These are phyloP conservation scores for Taxillus chinensis DNA, from an alignment of 164 flowering plant species.

Conservation along the genomic window DNA sequence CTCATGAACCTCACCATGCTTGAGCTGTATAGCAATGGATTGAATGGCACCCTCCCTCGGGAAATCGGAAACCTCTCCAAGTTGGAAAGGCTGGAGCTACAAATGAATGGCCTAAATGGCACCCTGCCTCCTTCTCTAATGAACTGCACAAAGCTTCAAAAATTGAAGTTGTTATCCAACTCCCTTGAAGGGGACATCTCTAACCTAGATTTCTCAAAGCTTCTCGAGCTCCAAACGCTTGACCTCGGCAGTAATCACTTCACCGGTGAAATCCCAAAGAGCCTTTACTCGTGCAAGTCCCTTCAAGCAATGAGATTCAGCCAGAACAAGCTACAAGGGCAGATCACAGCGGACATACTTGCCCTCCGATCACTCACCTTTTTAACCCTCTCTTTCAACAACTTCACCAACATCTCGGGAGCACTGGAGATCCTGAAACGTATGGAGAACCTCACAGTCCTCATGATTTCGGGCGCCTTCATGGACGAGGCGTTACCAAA, in stretches of 20 bases:
- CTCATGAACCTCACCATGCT: conserved; percentile 30
- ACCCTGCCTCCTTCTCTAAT: conserved; percentile 37
- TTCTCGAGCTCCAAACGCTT: conserved; percentile 24
- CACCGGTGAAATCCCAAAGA: neutral
- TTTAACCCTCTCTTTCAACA: conserved; percentile 43
- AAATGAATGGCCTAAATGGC: conserved; percentile 38
- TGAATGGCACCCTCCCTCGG: conserved; percentile 31
- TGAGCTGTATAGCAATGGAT: conserved; percentile 32
- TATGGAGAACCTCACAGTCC: conserved; percentile 33
- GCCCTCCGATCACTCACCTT: conserved; percentile 37
- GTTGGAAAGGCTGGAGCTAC: conserved; percentile 31
- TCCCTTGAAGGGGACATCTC: conserved; percentile 28
- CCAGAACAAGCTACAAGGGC: neutral
- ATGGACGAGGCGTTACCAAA: conserved; percentile 33
- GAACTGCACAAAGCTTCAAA: conserved; percentile 29
- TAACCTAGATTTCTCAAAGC: conserved; percentile 28
- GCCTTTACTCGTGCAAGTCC: neutral
- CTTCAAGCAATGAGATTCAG: neutral
- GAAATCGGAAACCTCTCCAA: conserved; percentile 34
- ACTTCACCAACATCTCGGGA: conserved; percentile 28
- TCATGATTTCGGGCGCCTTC: conserved; percentile 34
- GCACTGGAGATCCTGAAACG: conserved; percentile 29
- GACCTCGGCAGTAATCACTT: conserved; percentile 20
- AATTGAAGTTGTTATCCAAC: conserved; percentile 35
- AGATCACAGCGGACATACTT: neutral